These are phyloP conservation scores for Pseudohalonectria lignicola DNA, from an alignment of 2,329 filamentous ascomycete genomes.

Conservation along the genomic window DNA sequence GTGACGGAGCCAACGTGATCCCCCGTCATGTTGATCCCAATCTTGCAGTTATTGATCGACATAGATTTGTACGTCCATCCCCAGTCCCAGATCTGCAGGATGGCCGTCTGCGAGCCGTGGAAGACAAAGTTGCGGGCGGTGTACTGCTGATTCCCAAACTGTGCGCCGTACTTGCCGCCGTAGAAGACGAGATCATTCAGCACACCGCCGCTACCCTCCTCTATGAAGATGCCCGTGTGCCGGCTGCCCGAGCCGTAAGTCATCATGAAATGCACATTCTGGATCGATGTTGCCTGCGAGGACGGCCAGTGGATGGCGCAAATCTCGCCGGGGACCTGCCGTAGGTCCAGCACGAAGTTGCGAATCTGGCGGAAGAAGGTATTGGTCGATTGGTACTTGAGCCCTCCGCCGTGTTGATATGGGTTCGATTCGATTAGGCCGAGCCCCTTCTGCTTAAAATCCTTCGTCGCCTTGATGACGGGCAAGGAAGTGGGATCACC, in stretches of 20 bases:
- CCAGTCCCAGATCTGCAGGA: constrained; percentile 67
- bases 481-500: constrained; percentile 52
- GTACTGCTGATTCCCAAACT: constrained; percentile 55
- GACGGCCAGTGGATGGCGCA: constrained; percentile 59
- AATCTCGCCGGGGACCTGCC: constrained; percentile 31
- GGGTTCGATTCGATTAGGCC: constrained; percentile 36
- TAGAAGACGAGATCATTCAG: constrained; percentile 59
- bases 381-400: constrained; percentile 44
- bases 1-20: constrained; percentile 64
- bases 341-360: constrained; percentile 46
- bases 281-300: constrained; percentile 48
- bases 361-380: constrained; percentile 47
- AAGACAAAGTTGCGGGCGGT: constrained; percentile 58
- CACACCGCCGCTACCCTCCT: constrained; percentile 54
- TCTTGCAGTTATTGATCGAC: constrained; percentile 44
- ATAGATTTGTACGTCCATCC: constrained; percentile 61
- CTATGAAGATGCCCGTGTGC: constrained; percentile 47
- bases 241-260: constrained; percentile 30
- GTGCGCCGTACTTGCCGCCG: constrained; percentile 48
- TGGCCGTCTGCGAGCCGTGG: constrained; percentile 50
- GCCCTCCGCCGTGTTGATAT: constrained; percentile 25
- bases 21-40: constrained; percentile 14
- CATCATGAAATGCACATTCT: constrained; percentile 44
- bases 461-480: constrained; percentile 38
- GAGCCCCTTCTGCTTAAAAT: constrained; percentile 28